A percentile compares a stretch with the other conserved stretches of the same genome.
Conservation (phyloP, 1,284 basidiomycete genomes). For the Microbotryomycetes sp. region DNA sequence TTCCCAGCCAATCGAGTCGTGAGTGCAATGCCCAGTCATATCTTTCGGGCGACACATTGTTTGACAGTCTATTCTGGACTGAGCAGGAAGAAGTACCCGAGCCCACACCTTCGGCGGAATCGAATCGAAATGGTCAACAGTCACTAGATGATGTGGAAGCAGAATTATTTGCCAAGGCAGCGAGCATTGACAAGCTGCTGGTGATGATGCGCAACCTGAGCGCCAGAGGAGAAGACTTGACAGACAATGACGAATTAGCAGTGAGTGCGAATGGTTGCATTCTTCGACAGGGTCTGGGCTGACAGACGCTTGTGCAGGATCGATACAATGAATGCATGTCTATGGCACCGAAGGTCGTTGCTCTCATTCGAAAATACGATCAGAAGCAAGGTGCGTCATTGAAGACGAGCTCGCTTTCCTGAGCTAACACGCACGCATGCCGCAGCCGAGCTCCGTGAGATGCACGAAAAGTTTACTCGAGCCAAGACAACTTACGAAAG, state of each 20-base stretch:
- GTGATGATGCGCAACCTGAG: constrained; percentile 70
- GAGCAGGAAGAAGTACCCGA: constrained; percentile 78
- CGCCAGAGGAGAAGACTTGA: constrained; percentile 67
- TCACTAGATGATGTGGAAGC: constrained; percentile 74
- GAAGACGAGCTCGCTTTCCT: background rate
- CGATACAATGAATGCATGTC: constrained; percentile 84
- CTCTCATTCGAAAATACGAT: constrained; percentile 89
- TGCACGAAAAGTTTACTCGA: constrained; percentile 36
- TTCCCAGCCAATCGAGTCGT: constrained; percentile 98
- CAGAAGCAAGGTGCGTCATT: constrained; percentile 75
- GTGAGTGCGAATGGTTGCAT: constrained; percentile 45
- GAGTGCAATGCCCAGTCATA: constrained; percentile 46
- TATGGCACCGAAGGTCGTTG: constrained; percentile 87
- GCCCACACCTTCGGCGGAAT: constrained; percentile 68
- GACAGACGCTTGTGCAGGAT: constrained; percentile 51
- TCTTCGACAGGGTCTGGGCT: constrained; percentile 8
- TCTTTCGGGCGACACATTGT: constrained; percentile 1
- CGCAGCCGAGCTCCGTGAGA: constrained; percentile 33
- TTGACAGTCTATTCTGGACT: constrained; percentile 1
- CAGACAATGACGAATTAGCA: constrained; percentile 92
- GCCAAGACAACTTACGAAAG: constrained; percentile 38
- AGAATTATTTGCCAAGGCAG: constrained; percentile 72
- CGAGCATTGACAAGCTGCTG: constrained; percentile 80
- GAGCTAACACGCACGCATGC: background rate
- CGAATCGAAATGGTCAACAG: constrained; percentile 41